Evolutionary conservation across 208 protist genomes (phyloP).

Genomic region (Acanthamoeba triangularis): DNA sequence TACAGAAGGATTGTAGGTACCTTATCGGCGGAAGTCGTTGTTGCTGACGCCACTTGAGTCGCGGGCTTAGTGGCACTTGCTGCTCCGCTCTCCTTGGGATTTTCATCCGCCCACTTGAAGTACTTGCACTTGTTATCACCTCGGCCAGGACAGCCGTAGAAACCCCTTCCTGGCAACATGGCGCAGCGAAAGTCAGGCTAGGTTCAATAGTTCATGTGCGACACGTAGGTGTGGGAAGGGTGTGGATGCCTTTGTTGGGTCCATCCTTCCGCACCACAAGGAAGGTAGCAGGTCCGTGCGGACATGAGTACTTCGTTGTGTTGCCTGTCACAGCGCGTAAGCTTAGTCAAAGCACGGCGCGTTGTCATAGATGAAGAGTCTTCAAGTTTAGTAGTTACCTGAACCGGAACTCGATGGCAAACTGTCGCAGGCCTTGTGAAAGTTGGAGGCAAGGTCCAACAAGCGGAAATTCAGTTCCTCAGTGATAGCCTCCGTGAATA

Average conservation of each 20-base stretch:
- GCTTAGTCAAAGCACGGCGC: not conserved
- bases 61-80: not conserved
- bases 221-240: not conserved
- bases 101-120: slow-evolving; percentile 73
- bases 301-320: not conserved
- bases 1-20: not conserved
- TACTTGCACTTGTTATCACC: slow-evolving; percentile 54
- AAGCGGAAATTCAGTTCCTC: slow-evolving; percentile 70
- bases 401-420: not conserved
- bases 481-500: slow-evolving; percentile 65
- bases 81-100: not conserved
- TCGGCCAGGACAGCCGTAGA: slow-evolving; percentile 30
- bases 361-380: not conserved
- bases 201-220: not conserved
- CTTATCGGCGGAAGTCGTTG: not conserved
- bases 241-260: slow-evolving; percentile 36
- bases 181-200: not conserved
- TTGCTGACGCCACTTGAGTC: not conserved
- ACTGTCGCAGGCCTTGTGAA: slow-evolving; percentile 59
- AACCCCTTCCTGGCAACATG: slow-evolving; percentile 29
- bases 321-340: not conserved
- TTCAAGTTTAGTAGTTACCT: not conserved
- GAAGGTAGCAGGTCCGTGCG: slow-evolving; percentile 52
- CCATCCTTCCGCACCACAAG: slow-evolving; percentile 25
- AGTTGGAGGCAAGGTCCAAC: slow-evolving; percentile 65